A percentile compares a stretch with the other conserved stretches of the same genome.
phyloP scores from a whole-genome alignment of 192 early-diverging fungal genomes.

The Coemansia sp. region DNA sequence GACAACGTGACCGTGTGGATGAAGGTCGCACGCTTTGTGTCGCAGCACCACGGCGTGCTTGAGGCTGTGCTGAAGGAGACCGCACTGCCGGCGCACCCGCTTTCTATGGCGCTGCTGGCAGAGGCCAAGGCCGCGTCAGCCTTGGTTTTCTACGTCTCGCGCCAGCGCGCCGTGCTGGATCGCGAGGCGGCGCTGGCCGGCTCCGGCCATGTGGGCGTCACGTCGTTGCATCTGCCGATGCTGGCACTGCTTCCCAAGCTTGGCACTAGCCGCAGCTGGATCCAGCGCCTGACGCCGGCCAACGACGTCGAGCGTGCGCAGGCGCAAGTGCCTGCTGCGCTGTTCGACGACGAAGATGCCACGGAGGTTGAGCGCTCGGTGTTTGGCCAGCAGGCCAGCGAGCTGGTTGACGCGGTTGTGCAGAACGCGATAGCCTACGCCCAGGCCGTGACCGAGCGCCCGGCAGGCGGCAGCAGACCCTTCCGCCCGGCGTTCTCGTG shows the following conservation, averaged over 20 bases:
- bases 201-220: slow-evolving; percentile 43
- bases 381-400: slow-evolving; percentile 46
- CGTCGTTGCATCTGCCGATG: slow-evolving; percentile 39
- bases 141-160: slow-evolving; percentile 36
- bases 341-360: slow-evolving; percentile 11
- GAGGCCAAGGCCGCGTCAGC: slow-evolving; percentile 40
- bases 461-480: slow-evolving; percentile 2
- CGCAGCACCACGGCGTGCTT: slow-evolving; percentile 43
- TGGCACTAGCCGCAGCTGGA: slow-evolving; percentile 22
- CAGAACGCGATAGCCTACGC: slow-evolving; percentile 45
- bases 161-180: slow-evolving; percentile 50
- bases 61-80: slow-evolving; percentile 43
- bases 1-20: slow-evolving; percentile 50
- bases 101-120: slow-evolving; percentile 36
- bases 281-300: slow-evolving; percentile 20
- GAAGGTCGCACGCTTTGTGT: slow-evolving; percentile 44
- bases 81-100: slow-evolving; percentile 19
- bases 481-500: slow-evolving; percentile 50
- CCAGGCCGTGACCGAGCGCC: slow-evolving; percentile 44
- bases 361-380: slow-evolving; percentile 26
- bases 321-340: slow-evolving; percentile 22
- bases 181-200: slow-evolving; percentile 42
- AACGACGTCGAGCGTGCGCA: slow-evolving; percentile 53
- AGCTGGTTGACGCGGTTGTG: slow-evolving; percentile 40
- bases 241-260: slow-evolving; percentile 50